Conservation (phyloP, 106 monocot genomes). For the Posidonia australis region DNA sequence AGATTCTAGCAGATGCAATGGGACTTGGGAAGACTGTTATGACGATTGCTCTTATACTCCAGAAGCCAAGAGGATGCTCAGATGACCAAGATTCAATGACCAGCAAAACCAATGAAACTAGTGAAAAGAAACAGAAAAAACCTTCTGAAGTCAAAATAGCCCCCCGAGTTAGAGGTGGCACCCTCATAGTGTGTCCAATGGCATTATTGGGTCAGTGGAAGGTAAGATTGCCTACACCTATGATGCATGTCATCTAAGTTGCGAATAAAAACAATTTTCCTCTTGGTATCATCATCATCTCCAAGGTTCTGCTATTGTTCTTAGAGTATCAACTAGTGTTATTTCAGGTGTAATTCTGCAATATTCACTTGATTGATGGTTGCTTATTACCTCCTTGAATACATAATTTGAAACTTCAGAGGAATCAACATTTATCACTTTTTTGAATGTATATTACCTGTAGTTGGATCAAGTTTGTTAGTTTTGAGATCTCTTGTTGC, state of each 20-base stretch:
- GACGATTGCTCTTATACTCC: constrained; percentile 75
- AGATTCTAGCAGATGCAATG: constrained; percentile 98
- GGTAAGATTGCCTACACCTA: constrained; percentile 20
- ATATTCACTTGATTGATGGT: too few relatives aligned
- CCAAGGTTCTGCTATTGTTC: too few relatives aligned
- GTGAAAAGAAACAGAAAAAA: neutral
- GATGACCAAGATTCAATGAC: constrained; percentile 15
- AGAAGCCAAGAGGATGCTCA: constrained; percentile 33
- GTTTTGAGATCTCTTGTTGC: too few relatives aligned
- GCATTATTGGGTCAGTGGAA: constrained; percentile 95
- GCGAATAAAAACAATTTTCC: too few relatives aligned
- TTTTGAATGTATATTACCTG: too few relatives aligned
- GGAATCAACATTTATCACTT: too few relatives aligned
- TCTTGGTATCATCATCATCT: too few relatives aligned
- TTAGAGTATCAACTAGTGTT: too few relatives aligned
- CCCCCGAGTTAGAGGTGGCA: constrained; percentile 54
- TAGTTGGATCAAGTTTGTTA: too few relatives aligned
- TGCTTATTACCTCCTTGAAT: too few relatives aligned
- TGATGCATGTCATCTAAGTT: neutral
- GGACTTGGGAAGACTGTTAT: constrained; percentile 96
- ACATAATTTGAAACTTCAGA: too few relatives aligned
- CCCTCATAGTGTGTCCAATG: constrained; percentile 93
- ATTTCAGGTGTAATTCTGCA: too few relatives aligned
- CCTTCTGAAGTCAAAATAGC: neutral
- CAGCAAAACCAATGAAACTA: neutral